Conservation (phyloP, 208 protist genomes). For the Acanthamoeba royreba region DNA sequence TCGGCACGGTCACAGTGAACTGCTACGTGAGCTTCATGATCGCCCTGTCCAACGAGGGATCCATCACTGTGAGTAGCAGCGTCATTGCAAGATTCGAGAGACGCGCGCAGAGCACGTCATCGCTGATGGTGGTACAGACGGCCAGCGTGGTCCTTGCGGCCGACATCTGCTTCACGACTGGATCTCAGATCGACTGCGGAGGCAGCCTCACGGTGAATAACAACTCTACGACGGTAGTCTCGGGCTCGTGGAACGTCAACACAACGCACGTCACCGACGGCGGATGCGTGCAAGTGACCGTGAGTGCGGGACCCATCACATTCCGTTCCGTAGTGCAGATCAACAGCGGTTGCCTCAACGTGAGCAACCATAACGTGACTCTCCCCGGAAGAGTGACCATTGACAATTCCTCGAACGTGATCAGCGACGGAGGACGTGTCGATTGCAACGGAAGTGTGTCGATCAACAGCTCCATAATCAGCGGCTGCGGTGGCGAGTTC, state of each 20-base stretch:
- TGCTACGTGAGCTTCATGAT: not conserved
- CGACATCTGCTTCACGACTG: not conserved
- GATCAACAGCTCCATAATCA: not conserved
- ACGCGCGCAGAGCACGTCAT: not conserved
- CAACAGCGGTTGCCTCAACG: not conserved
- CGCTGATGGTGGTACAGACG: not conserved
- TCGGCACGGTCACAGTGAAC: not conserved
- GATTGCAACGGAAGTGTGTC: not conserved
- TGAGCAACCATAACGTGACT: not conserved
- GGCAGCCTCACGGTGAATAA: not conserved
- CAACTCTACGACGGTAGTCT: not conserved
- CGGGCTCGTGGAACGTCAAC: not conserved
- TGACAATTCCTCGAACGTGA: not conserved
- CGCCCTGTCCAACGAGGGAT: not conserved
- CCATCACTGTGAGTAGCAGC: not conserved
- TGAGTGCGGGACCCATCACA: not conserved
- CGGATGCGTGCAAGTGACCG: not conserved
- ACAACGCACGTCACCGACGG: not conserved
- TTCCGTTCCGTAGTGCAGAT: not conserved
- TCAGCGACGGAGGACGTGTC: not conserved
- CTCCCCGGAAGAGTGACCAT: not conserved
- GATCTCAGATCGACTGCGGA: not conserved
- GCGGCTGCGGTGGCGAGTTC: not conserved
- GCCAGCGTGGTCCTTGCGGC: not conserved
- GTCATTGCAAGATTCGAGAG: not conserved